Evolutionary conservation across 352 stramenopile species (phyloP).

Genomic region (Globisporangium splendens): DNA sequence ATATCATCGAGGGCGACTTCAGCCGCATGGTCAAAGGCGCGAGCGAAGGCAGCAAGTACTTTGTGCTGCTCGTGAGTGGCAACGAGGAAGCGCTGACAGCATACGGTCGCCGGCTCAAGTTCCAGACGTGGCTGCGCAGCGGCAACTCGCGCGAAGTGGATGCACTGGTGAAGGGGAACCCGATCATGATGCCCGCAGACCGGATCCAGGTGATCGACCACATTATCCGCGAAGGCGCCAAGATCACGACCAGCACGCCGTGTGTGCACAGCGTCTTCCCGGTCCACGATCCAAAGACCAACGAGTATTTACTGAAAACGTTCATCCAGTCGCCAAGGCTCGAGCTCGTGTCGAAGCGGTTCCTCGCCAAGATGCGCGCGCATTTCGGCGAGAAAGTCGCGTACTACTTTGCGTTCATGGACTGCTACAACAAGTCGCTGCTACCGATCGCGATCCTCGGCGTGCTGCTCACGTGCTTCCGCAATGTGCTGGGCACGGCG

Average conservation of each 20-base stretch:
- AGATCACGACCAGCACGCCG: constrained; percentile 48
- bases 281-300: constrained; percentile 68
- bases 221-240: constrained; percentile 69
- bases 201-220: constrained; percentile 83
- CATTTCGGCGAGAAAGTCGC: constrained; percentile 85
- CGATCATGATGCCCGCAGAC: constrained; percentile 66
- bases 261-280: constrained; percentile 75
- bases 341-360: constrained; percentile 55
- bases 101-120: constrained; percentile 59
- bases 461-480: constrained; percentile 63
- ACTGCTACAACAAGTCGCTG: constrained; percentile 85
- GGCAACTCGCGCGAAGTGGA: constrained; percentile 74
- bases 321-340: constrained; percentile 72
- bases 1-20: constrained; percentile 73
- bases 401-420: constrained; percentile 85
- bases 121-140: constrained; percentile 74
- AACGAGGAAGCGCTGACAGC: constrained; percentile 57
- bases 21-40: constrained; percentile 26
- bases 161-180: constrained; percentile 46
- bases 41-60: constrained; percentile 49
- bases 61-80: constrained; percentile 67
- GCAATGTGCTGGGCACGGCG: constrained; percentile 52
- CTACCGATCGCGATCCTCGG: constrained; percentile 73
- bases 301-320: constrained; percentile 66
- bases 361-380: constrained; percentile 56